These are phyloP conservation scores for Mycena alexandri DNA, from an alignment of 768 basidiomycete genomes.

Conservation along the genomic window DNA sequence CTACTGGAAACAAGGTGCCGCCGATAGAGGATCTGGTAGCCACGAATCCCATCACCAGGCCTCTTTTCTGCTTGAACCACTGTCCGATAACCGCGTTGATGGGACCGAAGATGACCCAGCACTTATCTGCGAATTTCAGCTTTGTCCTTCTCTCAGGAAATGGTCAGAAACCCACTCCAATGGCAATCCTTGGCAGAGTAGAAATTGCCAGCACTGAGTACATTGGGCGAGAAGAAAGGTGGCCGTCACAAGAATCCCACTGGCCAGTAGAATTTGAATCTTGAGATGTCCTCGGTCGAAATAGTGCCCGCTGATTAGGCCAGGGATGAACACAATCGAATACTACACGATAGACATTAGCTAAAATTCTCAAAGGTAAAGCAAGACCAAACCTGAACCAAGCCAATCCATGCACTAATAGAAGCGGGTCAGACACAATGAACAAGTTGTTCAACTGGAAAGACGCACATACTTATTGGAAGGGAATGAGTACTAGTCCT, in stretches of 20 bases:
- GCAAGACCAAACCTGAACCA: constrained; percentile 64
- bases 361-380: neutral
- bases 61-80: constrained; percentile 72
- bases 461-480: constrained; percentile 79
- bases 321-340: constrained; percentile 72
- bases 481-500: constrained; percentile 60
- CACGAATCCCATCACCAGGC: constrained; percentile 66
- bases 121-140: constrained; percentile 37
- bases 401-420: constrained; percentile 84
- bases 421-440: constrained; percentile 2
- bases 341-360: constrained; percentile 55
- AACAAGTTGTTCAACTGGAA: no score
- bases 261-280: constrained; percentile 61
- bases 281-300: constrained; percentile 81
- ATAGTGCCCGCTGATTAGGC: constrained; percentile 74
- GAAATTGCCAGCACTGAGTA: constrained; percentile 81
- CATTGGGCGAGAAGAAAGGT: constrained; percentile 81
- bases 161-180: constrained; percentile 61
- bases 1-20: constrained; percentile 68
- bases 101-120: constrained; percentile 69
- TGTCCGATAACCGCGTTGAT: constrained; percentile 65
- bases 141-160: constrained; percentile 29
- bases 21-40: constrained; percentile 71
- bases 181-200: constrained; percentile 77
- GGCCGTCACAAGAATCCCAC: constrained; percentile 62